A percentile compares a stretch with the other conserved stretches of the same genome.
phyloP scores from a whole-genome alignment of 129 eudicot genomes.

The Tanacetum coccineum region DNA sequence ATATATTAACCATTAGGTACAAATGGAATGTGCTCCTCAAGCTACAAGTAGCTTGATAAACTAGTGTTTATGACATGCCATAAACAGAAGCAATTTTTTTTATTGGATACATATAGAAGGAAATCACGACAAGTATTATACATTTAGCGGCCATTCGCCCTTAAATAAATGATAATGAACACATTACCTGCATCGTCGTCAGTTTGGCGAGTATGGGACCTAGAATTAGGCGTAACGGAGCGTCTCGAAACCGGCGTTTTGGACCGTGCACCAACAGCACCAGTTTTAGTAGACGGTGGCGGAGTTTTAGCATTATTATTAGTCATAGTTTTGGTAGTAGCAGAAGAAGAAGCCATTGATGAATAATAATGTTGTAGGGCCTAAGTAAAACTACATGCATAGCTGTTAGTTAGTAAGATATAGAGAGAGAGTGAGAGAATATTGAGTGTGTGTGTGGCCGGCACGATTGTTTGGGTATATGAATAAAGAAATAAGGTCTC shows the following conservation, averaged over 20 bases:
- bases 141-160: no score
- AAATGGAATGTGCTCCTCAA: no score
- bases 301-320: conserved; percentile 5
- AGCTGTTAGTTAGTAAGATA: conserved; percentile 4
- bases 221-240: conserved; percentile 65
- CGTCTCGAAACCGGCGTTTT: conserved; percentile 53
- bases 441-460: conserved; percentile 33
- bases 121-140: no score
- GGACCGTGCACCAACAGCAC: conserved; percentile 54
- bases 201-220: conserved; percentile 39
- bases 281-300: conserved; percentile 22
- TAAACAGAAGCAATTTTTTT: no score
- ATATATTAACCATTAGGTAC: no score
- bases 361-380: background rate
- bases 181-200: conserved; percentile 48
- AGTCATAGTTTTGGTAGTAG: conserved; percentile 21
- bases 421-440: no score
- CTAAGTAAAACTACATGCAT: conserved; percentile 10
- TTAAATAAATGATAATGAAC: no score
- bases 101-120: no score
- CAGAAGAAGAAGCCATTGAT: conserved; percentile 23
- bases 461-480: conserved; percentile 35
- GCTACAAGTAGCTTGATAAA: no score
- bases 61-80: no score
- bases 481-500: conserved; percentile 16